phyloP scores from a whole-genome alignment of 345 rosid genomes.

The Toxicodendron radicans region DNA sequence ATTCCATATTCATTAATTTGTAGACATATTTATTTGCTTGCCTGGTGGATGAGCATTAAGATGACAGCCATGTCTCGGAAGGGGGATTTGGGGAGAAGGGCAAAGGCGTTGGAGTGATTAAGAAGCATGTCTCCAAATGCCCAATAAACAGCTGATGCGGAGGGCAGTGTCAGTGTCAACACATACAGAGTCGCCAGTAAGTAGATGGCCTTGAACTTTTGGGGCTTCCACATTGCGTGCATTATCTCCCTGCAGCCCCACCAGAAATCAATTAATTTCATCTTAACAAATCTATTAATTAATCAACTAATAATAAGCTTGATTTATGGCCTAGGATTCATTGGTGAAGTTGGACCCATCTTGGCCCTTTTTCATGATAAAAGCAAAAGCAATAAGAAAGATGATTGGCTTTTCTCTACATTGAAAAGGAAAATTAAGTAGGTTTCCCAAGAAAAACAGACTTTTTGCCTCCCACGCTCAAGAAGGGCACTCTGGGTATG shows the following conservation, averaged over 20 bases:
- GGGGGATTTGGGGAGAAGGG: constrained; percentile 75
- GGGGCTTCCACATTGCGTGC: constrained; percentile 99
- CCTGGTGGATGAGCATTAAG: constrained; percentile 97
- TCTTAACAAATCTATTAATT: too few species aligned
- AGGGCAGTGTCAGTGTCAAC: constrained; percentile 90
- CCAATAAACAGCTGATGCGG: constrained; percentile 94
- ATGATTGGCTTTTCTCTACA: constrained; percentile 36
- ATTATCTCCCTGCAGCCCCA: constrained; percentile 70
- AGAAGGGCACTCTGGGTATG: constrained; percentile 26
- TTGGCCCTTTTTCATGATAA: constrained; percentile 26
- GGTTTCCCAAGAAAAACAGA: constrained; percentile 19
- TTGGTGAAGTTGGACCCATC: constrained; percentile 22
- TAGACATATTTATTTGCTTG: constrained; percentile 12
- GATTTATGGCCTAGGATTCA: neutral
- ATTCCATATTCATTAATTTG: too few species aligned
- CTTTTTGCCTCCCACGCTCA: constrained; percentile 42
- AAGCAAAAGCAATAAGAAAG: constrained; percentile 43
- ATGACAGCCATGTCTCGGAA: constrained; percentile 91
- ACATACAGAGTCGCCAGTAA: constrained; percentile 84
- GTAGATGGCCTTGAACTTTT: constrained; percentile 93
- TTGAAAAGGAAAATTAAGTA: constrained; percentile 24
- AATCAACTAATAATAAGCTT: too few species aligned
- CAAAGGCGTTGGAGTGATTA: constrained; percentile 89
- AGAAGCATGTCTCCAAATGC: constrained; percentile 98
- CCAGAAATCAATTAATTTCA: neutral